phyloP scores from a whole-genome alignment of 768 basidiomycete species.

The Rhizopogon roseolus region DNA sequence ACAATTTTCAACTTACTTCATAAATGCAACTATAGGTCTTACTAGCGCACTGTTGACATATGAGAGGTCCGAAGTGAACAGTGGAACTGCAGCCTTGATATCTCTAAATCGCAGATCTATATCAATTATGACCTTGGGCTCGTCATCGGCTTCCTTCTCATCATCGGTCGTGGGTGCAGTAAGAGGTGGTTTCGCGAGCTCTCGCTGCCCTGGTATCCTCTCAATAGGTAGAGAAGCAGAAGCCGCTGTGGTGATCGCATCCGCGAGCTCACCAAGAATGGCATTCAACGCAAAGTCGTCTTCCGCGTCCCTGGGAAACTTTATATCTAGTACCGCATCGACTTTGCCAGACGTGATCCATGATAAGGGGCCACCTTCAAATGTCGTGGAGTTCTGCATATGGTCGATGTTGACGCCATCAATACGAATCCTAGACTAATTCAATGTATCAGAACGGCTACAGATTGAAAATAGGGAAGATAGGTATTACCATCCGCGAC shows the following conservation, averaged over 20 bases:
- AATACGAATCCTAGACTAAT: slow-evolving; percentile 88
- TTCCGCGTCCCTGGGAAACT: slow-evolving; percentile 84
- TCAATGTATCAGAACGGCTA: background rate
- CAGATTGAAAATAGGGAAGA: background rate
- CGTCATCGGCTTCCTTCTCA: slow-evolving; percentile 22
- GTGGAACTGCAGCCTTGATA: slow-evolving; percentile 90
- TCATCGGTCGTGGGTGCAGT: slow-evolving; percentile 55
- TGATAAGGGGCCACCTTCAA: slow-evolving; percentile 79
- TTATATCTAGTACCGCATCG: slow-evolving; percentile 96
- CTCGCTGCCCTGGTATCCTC: slow-evolving; percentile 81
- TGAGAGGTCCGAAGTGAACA: slow-evolving; percentile 84
- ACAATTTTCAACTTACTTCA: slow-evolving; percentile 64
- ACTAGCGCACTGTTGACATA: slow-evolving; percentile 92
- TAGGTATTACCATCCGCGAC: slow-evolving; percentile 75
- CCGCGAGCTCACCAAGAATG: slow-evolving; percentile 85
- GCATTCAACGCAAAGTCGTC: slow-evolving; percentile 68
- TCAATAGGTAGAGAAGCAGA: slow-evolving; percentile 45
- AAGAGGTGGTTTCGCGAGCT: slow-evolving; percentile 82
- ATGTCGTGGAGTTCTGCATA: slow-evolving; percentile 75
- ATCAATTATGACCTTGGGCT: slow-evolving; percentile 68
- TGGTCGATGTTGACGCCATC: slow-evolving; percentile 98
- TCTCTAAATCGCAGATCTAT: slow-evolving; percentile 94
- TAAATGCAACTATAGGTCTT: slow-evolving; percentile 95
- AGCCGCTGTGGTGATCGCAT: slow-evolving; percentile 68
- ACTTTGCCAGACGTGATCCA: slow-evolving; percentile 98